Conservation (phyloP, 108 stramenopile species). For the Skeletonema grethae region DNA sequence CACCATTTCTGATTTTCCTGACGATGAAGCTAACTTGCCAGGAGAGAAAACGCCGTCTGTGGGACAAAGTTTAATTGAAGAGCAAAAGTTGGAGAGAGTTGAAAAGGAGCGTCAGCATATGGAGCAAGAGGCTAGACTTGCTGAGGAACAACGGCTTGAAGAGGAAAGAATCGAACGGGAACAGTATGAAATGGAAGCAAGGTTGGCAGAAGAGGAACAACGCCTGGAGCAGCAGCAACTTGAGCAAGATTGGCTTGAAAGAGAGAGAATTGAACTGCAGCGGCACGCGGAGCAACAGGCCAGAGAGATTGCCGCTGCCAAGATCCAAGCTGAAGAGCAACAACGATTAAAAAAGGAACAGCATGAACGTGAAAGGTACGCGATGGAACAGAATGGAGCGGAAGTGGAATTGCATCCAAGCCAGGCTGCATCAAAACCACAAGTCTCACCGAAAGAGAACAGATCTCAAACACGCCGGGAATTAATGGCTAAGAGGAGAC, state of each 20-base stretch:
- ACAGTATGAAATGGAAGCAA: neutral
- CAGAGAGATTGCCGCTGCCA: neutral
- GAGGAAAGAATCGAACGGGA: neutral
- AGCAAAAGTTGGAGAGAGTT: neutral
- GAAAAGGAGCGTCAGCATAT: neutral
- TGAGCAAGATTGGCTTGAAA: neutral
- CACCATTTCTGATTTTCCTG: slow-evolving; percentile 4
- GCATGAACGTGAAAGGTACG: neutral
- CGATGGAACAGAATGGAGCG: neutral
- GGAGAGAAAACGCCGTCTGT: neutral
- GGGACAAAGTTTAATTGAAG: neutral
- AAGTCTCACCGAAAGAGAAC: neutral
- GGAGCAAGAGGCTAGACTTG: neutral
- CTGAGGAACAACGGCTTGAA: neutral
- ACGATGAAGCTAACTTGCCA: neutral
- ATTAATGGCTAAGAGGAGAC: neutral
- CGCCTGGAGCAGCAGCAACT: neutral
- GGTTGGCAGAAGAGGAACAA: neutral
- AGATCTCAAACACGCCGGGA: neutral
- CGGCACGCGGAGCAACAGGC: slow-evolving; percentile 3
- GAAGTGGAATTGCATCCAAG: neutral
- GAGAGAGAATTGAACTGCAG: neutral
- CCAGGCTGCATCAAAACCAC: neutral
- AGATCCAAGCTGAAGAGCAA: neutral
- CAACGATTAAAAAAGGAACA: neutral